Percentiles rank a stretch among this genome's conserved stretches.
phyloP scores from a whole-genome alignment of 2,329 filamentous ascomycete species.

The Apiospora pterosperma region DNA sequence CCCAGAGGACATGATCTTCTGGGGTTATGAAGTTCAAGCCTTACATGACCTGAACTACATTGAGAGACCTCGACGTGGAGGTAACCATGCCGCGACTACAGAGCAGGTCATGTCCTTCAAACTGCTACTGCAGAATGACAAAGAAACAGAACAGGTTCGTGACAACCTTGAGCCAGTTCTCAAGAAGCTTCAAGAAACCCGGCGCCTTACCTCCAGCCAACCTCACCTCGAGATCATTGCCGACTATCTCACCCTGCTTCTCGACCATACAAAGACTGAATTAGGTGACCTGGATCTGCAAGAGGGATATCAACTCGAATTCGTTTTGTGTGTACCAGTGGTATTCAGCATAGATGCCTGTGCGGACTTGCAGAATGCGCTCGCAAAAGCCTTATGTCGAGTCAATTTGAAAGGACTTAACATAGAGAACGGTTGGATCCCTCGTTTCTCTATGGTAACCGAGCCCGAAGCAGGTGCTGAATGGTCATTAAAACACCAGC shows the following conservation, averaged over 20 bases:
- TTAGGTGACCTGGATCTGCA: not conserved
- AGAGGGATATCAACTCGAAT: not conserved
- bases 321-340: not conserved
- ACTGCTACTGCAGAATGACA: not conserved
- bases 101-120: not conserved
- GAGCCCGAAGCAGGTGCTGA: not conserved
- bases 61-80: not conserved
- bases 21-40: not conserved
- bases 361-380: not conserved
- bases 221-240: not conserved
- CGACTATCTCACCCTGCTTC: not conserved
- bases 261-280: not conserved
- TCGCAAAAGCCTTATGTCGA: not conserved
- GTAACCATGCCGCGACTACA: not conserved
- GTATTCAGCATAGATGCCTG: not conserved
- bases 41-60: not conserved
- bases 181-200: not conserved
- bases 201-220: not conserved
- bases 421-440: not conserved
- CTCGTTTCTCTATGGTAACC: not conserved
- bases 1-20: not conserved
- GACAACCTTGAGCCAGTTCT: not conserved
- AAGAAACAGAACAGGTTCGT: not conserved
- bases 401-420: not conserved
- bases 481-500: not conserved